Evolutionary conservation across 1,139 yeast genomes (phyloP).

Genomic region (Diutina catenulata): DNA sequence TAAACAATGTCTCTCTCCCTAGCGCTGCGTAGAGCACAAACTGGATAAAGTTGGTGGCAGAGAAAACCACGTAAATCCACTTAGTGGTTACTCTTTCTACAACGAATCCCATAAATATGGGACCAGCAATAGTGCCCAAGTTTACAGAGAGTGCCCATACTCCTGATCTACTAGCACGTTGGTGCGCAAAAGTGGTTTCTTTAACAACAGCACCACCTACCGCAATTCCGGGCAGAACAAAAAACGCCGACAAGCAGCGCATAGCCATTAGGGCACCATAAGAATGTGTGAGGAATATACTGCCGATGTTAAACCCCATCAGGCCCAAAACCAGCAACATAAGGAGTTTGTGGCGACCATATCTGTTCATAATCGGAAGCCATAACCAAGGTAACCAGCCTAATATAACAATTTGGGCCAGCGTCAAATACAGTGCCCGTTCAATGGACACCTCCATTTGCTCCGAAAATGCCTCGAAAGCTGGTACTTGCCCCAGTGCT

Average conservation of each 20-base stretch:
- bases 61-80: slow-evolving; percentile 4
- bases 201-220: slow-evolving; percentile 3
- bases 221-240: neutral
- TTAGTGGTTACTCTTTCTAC: neutral
- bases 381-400: slow-evolving; percentile 5
- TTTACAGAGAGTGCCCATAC: slow-evolving; percentile 4
- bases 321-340: slow-evolving; percentile 3
- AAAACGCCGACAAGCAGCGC: slow-evolving; percentile 1
- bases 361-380: slow-evolving; percentile 2
- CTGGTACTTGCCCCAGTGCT: slow-evolving; percentile 3
- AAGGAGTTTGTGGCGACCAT: slow-evolving; percentile 1
- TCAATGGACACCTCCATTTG: neutral
- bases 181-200: slow-evolving; percentile 4
- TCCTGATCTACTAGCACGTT: neutral
- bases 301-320: slow-evolving; percentile 5
- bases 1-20: neutral
- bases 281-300: neutral
- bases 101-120: slow-evolving; percentile 5
- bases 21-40: neutral
- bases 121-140: slow-evolving; percentile 5
- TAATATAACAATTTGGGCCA: slow-evolving; percentile 1
- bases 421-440: slow-evolving; percentile 1
- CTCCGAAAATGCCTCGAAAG: neutral
- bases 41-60: slow-evolving; percentile 2
- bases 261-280: neutral